A percentile compares a stretch with the other conserved stretches of the same genome.
These are phyloP conservation scores for Pythium sukuiense DNA, from an alignment of 352 stramenopile species.

Conservation along the genomic window DNA sequence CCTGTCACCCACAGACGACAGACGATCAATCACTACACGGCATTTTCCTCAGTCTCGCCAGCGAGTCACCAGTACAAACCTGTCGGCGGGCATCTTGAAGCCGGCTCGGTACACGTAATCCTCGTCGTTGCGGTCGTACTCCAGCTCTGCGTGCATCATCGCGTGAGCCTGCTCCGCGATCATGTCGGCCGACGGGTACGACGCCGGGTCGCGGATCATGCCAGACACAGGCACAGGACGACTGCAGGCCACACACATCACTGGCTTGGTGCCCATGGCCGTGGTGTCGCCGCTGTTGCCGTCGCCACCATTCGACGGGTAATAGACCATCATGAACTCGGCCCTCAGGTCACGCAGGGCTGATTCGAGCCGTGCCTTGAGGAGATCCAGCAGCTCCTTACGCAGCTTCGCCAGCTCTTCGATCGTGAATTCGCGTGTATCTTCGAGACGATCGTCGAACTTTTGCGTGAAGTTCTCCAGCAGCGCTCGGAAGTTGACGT, in stretches of 20 bases:
- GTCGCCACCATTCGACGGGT: conserved; percentile 28
- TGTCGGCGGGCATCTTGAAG: conserved; percentile 84
- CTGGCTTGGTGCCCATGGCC: conserved; percentile 71
- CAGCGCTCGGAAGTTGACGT: conserved; percentile 68
- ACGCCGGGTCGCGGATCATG: conserved; percentile 50
- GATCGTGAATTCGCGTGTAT: conserved; percentile 55
- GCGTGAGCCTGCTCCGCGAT: conserved; percentile 33
- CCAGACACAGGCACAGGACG: conserved; percentile 66
- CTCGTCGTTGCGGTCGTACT: conserved; percentile 66
- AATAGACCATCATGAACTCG: conserved; percentile 57
- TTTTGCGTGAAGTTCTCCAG: conserved; percentile 76
- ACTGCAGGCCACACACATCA: conserved; percentile 84
- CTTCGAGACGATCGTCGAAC: conserved; percentile 65
- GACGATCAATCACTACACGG: background rate
- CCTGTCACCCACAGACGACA: conserved; percentile 19
- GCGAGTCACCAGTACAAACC: conserved; percentile 28
- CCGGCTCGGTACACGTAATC: conserved; percentile 79
- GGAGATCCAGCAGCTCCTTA: conserved; percentile 66
- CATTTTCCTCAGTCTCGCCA: too few species aligned
- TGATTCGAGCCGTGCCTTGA: conserved; percentile 53
- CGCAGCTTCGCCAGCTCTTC: conserved; percentile 63
- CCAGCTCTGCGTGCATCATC: conserved; percentile 31
- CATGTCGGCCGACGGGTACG: conserved; percentile 43
- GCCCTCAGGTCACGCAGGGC: conserved; percentile 60
- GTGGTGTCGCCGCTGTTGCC: conserved; percentile 56